These are phyloP conservation scores for Sarocladiaceae sp. DNA, from an alignment of 2,329 filamentous ascomycete species.

Conservation along the genomic window DNA sequence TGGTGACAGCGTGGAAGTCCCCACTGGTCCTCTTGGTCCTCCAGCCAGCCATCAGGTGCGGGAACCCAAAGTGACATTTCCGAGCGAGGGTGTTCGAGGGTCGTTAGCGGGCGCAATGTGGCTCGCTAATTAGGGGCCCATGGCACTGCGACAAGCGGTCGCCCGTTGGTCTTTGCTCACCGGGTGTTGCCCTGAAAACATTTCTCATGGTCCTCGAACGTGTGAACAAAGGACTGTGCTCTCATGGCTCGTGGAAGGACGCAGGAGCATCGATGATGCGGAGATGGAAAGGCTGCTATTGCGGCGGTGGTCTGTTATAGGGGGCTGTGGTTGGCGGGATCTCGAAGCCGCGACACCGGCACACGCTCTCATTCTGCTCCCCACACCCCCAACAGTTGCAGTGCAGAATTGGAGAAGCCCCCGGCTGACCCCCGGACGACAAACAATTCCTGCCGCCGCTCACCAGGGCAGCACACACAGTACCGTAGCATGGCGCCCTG, in stretches of 20 bases:
- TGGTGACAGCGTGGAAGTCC: neutral
- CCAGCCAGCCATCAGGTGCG: neutral
- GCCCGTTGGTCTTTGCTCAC: neutral
- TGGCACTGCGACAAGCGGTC: neutral
- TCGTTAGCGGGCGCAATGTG: neutral
- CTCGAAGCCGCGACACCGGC: conserved; percentile 7
- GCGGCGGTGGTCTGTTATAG: neutral
- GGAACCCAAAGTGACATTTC: neutral
- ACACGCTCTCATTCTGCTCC: neutral
- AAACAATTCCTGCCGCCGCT: neutral
- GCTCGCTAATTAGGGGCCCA: neutral
- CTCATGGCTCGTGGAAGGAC: neutral
- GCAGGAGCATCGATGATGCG: conserved; percentile 2
- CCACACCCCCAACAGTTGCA: conserved; percentile 4
- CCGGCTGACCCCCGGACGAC: conserved; percentile 7
- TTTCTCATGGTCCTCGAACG: neutral
- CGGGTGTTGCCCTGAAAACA: neutral
- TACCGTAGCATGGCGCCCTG: neutral
- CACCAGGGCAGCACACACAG: too few species aligned
- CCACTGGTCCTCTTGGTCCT: neutral
- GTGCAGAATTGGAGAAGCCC: conserved; percentile 3
- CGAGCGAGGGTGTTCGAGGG: neutral
- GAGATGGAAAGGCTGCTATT: conserved; percentile 5
- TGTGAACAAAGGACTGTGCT: too few species aligned
- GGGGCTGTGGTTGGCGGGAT: conserved; percentile 9